These are phyloP conservation scores for Corynascus novoguineensis DNA, from an alignment of 495 filamentous ascomycete genomes.

Conservation along the genomic window DNA sequence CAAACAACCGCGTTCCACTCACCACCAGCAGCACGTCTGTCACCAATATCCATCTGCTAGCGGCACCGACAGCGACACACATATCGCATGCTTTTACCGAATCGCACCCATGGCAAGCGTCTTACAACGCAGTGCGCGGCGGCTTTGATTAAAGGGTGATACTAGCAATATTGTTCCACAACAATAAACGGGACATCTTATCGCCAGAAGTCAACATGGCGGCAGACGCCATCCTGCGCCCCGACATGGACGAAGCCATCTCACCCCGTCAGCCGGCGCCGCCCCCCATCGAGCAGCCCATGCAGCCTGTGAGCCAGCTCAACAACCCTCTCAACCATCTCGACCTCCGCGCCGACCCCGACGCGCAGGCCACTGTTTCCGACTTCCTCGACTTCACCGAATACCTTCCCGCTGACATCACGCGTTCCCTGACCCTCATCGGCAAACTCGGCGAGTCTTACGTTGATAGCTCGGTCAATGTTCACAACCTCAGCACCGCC, in stretches of 20 bases:
- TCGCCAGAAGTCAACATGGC: conserved; percentile 8
- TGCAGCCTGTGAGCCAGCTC: conserved; percentile 27
- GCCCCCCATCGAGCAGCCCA: conserved; percentile 26
- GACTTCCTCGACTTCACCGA: conserved; percentile 97
- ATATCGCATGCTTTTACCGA: neutral
- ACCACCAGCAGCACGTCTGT: neutral
- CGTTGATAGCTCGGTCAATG: conserved; percentile 53
- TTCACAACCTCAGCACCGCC: conserved; percentile 65
- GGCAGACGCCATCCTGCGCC: conserved; percentile 17
- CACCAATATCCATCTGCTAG: neutral
- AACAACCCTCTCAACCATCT: conserved; percentile 30
- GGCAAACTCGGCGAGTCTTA: conserved; percentile 73
- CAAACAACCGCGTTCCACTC: conserved; percentile 6
- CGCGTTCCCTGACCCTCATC: conserved; percentile 84
- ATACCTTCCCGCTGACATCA: conserved; percentile 88
- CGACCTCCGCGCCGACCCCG: conserved; percentile 62
- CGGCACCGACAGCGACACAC: neutral
- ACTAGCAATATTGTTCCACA: neutral
- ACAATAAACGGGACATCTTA: neutral
- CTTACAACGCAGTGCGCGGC: neutral
- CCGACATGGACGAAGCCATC: conserved; percentile 33
- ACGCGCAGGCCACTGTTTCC: conserved; percentile 88
- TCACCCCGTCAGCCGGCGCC: conserved; percentile 38
- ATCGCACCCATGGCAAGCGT: neutral
- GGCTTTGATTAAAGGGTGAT: neutral